Evolutionary conservation across 2,329 filamentous ascomycete species (phyloP).

Genomic region (Hymenoscyphus fructigenus): DNA sequence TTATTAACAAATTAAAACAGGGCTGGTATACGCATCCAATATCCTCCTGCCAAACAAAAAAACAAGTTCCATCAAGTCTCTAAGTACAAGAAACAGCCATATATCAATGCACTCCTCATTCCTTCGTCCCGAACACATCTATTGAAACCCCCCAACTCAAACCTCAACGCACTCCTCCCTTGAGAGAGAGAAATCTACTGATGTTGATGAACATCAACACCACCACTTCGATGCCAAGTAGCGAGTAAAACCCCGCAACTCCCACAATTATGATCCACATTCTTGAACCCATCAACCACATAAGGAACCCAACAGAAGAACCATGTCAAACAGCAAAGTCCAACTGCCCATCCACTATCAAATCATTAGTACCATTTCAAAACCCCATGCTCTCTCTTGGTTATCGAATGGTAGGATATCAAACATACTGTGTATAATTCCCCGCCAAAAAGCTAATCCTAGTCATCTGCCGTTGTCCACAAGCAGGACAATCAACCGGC

Average conservation of each 20-base stretch:
- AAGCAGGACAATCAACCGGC: slow-evolving; percentile 23
- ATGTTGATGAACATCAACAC: slow-evolving; percentile 18
- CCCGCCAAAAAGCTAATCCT: slow-evolving; percentile 12
- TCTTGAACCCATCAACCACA: slow-evolving; percentile 15
- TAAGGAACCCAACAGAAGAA: slow-evolving; percentile 16
- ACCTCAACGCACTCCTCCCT: not conserved
- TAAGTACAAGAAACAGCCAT: no score
- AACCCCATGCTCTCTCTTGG: no score
- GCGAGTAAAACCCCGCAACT: slow-evolving; percentile 16
- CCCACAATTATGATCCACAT: slow-evolving; percentile 18
- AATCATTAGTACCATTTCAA: not conserved
- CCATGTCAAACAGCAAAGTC: slow-evolving; percentile 13
- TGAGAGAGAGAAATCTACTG: not conserved
- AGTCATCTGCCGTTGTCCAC: slow-evolving; percentile 20
- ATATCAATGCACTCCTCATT: no score
- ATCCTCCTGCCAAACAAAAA: no score
- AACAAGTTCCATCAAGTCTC: no score
- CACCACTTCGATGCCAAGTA: slow-evolving; percentile 17
- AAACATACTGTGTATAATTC: slow-evolving; percentile 16
- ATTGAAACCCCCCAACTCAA: no score
- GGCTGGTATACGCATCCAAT: no score
- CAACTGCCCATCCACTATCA: slow-evolving; percentile 15
- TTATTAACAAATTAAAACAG: no score
- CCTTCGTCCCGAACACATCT: no score
- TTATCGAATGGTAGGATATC: not conserved